phyloP scores from a whole-genome alignment of 805 yeast genomes.

The Schizosaccharomyces lindneri region DNA sequence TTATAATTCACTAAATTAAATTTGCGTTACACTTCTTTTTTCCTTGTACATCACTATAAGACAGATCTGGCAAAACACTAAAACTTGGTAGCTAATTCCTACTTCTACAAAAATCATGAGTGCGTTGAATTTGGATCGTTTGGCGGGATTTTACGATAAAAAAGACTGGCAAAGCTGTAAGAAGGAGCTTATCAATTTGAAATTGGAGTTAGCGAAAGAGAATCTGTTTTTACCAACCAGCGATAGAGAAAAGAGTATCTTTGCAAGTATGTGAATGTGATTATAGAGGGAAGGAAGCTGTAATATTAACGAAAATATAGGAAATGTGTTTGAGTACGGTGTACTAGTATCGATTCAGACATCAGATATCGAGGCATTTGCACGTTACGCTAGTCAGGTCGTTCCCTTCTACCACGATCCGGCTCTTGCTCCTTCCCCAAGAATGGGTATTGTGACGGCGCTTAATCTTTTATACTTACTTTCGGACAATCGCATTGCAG shows the following conservation, averaged over 20 bases:
- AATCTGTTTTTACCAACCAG: background rate
- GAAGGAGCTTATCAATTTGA: background rate
- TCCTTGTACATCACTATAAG: background rate
- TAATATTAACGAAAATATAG: background rate
- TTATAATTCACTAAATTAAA: too few species aligned
- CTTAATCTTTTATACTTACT: slow-evolving; percentile 52
- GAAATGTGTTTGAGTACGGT: slow-evolving; percentile 69
- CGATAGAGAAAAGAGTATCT: background rate
- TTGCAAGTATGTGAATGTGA: background rate
- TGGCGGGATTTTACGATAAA: background rate
- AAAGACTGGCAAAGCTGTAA: background rate
- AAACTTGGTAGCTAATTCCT: background rate
- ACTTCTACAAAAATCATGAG: background rate
- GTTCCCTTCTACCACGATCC: slow-evolving; percentile 53
- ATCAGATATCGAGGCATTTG: slow-evolving; percentile 37
- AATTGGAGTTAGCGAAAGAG: background rate
- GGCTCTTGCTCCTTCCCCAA: slow-evolving; percentile 34
- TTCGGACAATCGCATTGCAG: slow-evolving; percentile 61
- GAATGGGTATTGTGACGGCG: slow-evolving; percentile 49
- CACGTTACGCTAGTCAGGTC: slow-evolving; percentile 47
- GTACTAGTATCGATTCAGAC: slow-evolving; percentile 53
- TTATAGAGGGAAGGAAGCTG: background rate
- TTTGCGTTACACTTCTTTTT: too few species aligned
- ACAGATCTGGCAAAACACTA: background rate
- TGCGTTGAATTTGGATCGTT: background rate